Evolutionary conservation across 805 yeast species (phyloP), one percentile per base, ranked within the genome.

Genomic region (Blastobotrys americana): DNA sequence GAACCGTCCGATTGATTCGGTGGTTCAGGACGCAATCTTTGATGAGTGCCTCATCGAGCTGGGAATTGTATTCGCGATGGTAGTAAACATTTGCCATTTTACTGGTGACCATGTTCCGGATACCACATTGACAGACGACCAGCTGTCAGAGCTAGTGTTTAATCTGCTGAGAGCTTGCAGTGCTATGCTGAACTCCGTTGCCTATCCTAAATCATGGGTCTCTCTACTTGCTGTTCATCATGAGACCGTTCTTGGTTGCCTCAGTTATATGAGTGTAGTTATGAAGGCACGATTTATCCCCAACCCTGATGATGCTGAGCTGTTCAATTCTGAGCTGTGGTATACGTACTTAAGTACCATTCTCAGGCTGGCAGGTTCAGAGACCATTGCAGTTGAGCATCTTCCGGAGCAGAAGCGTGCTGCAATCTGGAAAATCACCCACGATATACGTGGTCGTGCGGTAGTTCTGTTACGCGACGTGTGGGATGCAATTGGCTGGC

Each of bases 401-500:
- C 67, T 85, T 45, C 74, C 86, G 2, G 81, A 77, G 35, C 78
- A 84, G 43, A 87, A 94, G 35, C 73, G 82, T 58, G 77, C 77
- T 50, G 88, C 88, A 1, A 77, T 88, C 48, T 69, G 66, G 63
- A 69, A 69, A 43, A 75, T 85, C 36, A 72, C 85, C 0, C 80
- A 79, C 8, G 79, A 76, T 54, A 64, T 84, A 50, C 72, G 94
- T 50, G 70, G 71, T 9, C 67, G 82, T 49, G 72, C 81, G 37
- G 77, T 87, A 0, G 52, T 50, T 10, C 61, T 84, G 37, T 53
- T 86, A 9, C 68, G 71, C 45, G 73, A 70, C 43, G 71, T 77
- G n/a, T 87, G 96, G 96, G 80, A 80, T 49, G 66, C 73, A 9
- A 68, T 87, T 41, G 93, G 87, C 16, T 73, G 80, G 77, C 76